A percentile compares a stretch with the other conserved stretches of the same genome.
These are phyloP conservation scores for Ceratocystis papillata DNA, from an alignment of 2,329 filamentous ascomycete genomes.

Conservation along the genomic window DNA sequence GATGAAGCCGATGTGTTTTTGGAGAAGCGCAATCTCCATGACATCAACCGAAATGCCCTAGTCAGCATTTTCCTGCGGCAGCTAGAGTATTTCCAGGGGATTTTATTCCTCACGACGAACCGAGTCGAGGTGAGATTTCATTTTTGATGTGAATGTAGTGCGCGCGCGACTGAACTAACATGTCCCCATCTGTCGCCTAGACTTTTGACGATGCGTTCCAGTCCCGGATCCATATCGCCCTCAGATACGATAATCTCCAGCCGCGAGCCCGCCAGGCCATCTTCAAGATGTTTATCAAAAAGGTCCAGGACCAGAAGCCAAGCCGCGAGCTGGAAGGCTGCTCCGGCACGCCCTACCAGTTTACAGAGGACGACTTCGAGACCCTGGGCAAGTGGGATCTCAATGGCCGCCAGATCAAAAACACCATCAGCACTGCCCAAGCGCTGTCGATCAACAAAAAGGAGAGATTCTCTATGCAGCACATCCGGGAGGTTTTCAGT, in stretches of 20 bases:
- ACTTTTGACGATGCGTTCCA: constrained; percentile 89
- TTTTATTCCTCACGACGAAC: constrained; percentile 39
- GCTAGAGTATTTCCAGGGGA: constrained; percentile 38
- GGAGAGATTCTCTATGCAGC: constrained; percentile 60
- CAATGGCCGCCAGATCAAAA: constrained; percentile 41
- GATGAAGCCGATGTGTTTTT: constrained; percentile 47
- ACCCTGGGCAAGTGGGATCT: constrained; percentile 35
- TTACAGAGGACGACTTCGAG: constrained; percentile 32
- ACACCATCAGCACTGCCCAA: constrained; percentile 48
- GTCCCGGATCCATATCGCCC: constrained; percentile 72
- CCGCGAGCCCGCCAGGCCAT: constrained; percentile 63
- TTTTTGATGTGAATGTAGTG: neutral
- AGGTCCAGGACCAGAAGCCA: constrained; percentile 52
- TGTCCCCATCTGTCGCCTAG: constrained; percentile 30
- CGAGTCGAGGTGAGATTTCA: constrained; percentile 8
- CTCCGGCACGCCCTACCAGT: neutral
- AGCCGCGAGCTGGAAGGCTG: constrained; percentile 36
- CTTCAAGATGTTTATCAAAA: constrained; percentile 73
- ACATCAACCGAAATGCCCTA: constrained; percentile 41
- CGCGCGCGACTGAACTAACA: neutral
- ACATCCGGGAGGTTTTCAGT: constrained; percentile 73
- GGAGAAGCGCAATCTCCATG: constrained; percentile 36
- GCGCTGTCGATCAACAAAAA: constrained; percentile 68
- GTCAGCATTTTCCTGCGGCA: constrained; percentile 40
- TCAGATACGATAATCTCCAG: constrained; percentile 67